Evolutionary conservation across 1,284 basidiomycete genomes (phyloP).

Genomic region (Mixia osmundae): DNA sequence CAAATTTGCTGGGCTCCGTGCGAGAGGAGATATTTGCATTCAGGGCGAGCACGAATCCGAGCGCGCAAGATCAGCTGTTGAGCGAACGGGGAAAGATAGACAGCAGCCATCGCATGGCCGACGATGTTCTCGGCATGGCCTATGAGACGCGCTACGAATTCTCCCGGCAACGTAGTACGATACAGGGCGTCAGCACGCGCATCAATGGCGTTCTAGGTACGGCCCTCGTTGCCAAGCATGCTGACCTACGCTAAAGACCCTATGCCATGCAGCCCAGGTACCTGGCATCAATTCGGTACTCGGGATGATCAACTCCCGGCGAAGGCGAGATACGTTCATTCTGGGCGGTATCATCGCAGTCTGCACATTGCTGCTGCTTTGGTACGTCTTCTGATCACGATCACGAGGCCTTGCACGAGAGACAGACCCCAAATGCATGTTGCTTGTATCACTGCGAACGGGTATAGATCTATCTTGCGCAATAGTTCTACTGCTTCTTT

Average conservation of each 20-base stretch:
- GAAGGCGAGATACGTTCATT: constrained; percentile 73
- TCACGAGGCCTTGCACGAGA: neutral
- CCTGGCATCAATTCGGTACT: constrained; percentile 83
- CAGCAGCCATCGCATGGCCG: constrained; percentile 79
- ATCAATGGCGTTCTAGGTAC: constrained; percentile 60
- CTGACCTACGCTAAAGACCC: neutral
- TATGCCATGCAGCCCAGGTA: constrained; percentile 38
- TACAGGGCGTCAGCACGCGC: constrained; percentile 53
- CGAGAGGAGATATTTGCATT: constrained; percentile 76
- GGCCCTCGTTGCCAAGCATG: constrained; percentile 18
- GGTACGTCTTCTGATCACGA: constrained; percentile 32
- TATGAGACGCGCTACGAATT: constrained; percentile 94
- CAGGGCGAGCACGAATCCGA: constrained; percentile 41
- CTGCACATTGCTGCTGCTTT: constrained; percentile 56
- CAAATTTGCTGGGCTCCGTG: constrained; percentile 70
- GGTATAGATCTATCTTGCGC: neutral
- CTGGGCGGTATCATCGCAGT: constrained; percentile 62
- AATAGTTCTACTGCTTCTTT: neutral
- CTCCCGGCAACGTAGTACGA: constrained; percentile 47
- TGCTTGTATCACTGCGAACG: too few species aligned
- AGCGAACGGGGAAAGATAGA: constrained; percentile 74
- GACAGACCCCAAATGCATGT: too few species aligned
- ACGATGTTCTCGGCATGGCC: constrained; percentile 77
- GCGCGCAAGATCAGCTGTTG: constrained; percentile 64
- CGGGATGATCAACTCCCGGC: constrained; percentile 70